A percentile compares a stretch with the other conserved stretches of the same genome.
Evolutionary conservation across 768 basidiomycete species (phyloP).

Genomic region (Phanerodontia chrysosporium): DNA sequence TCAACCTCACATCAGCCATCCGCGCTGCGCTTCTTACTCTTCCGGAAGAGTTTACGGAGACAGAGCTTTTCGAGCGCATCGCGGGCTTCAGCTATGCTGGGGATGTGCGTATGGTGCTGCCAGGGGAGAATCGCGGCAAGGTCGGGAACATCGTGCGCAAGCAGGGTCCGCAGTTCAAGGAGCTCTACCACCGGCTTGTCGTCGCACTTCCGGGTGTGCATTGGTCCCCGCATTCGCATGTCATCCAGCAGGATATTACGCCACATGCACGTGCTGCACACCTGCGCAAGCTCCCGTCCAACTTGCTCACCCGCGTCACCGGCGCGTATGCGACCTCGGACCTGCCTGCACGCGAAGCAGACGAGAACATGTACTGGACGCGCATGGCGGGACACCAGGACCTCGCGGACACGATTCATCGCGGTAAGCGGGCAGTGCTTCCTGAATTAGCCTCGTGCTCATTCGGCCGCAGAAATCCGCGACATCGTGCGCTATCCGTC

Average conservation of each 20-base stretch:
- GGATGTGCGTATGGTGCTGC: constrained; percentile 91
- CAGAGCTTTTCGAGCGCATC: constrained; percentile 79
- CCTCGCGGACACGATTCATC: constrained; percentile 47
- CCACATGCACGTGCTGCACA: constrained; percentile 68
- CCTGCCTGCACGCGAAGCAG: constrained; percentile 44
- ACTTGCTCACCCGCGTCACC: constrained; percentile 55
- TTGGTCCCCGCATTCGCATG: constrained; percentile 50
- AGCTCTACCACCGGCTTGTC: constrained; percentile 79
- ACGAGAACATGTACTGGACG: constrained; percentile 75
- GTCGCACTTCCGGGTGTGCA: constrained; percentile 77
- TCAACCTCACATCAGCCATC: constrained; percentile 88
- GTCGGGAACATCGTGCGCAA: constrained; percentile 88
- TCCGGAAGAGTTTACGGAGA: constrained; percentile 77
- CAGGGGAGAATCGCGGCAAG: constrained; percentile 92
- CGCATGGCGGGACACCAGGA: constrained; percentile 61
- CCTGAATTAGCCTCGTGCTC: not conserved
- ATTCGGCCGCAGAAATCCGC: constrained; percentile 55
- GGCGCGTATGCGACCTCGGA: constrained; percentile 39
- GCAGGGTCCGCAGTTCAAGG: constrained; percentile 79
- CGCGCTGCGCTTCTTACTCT: constrained; percentile 87
- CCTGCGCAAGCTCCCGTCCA: constrained; percentile 73
- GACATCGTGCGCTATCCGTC: constrained; percentile 81
- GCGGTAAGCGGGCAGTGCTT: constrained; percentile 38
- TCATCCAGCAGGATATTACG: constrained; percentile 72
- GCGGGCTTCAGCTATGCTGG: constrained; percentile 84